A percentile compares a stretch with the other conserved stretches of the same genome.
Evolutionary conservation across 2,329 filamentous ascomycete species (phyloP).

Genomic region (Uncinocarpus reesii): DNA sequence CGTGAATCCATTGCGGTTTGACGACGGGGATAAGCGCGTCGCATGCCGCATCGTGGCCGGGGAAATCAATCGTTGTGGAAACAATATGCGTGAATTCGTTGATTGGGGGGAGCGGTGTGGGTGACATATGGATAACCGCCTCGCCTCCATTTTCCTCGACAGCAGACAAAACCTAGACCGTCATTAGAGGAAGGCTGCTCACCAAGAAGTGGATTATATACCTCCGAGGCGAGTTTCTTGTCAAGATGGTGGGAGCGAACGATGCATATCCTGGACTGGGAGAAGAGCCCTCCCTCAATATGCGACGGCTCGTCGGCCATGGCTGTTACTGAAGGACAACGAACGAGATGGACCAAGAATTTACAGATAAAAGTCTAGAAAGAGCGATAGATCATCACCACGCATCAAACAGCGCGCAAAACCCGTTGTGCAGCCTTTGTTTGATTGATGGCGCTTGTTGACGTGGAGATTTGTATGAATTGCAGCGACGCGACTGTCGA

Average conservation of each 20-base stretch:
- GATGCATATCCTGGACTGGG: slow-evolving; percentile 39
- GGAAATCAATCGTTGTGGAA: slow-evolving; percentile 76
- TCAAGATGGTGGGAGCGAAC: slow-evolving; percentile 35
- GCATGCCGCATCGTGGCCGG: slow-evolving; percentile 66
- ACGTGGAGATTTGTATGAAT: too few relatives aligned
- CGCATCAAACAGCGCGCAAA: not conserved
- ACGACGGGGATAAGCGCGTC: slow-evolving; percentile 76
- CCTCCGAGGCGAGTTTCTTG: slow-evolving; percentile 34
- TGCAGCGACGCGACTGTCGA: too few relatives aligned
- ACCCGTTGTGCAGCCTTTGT: too few relatives aligned
- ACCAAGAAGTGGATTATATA: slow-evolving; percentile 18
- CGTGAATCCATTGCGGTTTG: slow-evolving; percentile 67
- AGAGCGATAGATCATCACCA: not conserved
- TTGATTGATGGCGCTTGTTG: too few relatives aligned
- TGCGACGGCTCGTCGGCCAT: slow-evolving; percentile 23
- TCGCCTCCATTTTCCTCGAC: slow-evolving; percentile 43
- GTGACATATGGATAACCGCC: slow-evolving; percentile 34
- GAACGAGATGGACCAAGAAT: not conserved
- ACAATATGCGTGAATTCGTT: slow-evolving; percentile 53
- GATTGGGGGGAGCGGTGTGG: slow-evolving; percentile 31
- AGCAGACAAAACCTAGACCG: slow-evolving; percentile 24
- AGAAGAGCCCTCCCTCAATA: slow-evolving; percentile 32
- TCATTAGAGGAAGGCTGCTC: not conserved
- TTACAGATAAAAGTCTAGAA: not conserved
- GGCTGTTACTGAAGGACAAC: not conserved